Base-by-base conservation (phyloP, 2,329 filamentous ascomycete genomes). In the Ophiocordyceps unilateralis region DNA sequence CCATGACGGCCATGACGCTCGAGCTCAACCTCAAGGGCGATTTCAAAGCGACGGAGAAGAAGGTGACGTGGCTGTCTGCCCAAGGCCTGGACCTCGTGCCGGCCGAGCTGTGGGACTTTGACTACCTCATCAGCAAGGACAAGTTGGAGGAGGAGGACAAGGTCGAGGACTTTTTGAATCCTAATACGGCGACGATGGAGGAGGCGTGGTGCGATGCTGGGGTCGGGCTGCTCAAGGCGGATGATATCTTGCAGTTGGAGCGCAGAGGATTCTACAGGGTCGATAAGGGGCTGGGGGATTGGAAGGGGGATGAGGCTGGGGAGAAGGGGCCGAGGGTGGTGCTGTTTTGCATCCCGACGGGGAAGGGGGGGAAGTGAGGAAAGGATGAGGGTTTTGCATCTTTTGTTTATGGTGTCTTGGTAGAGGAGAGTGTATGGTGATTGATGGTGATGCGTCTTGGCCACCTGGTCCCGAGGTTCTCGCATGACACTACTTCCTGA, bases 171-270 rank as follows among this genome's bases (percentile, higher is more conserved):
- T 91, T 80, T 59, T 61, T 96, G 47, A 93, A 80, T 58, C 72
- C 77, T 21, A 68, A 78, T 43, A 93, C 86, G 0, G 79, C 84
- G 55, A 78, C 74, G 45, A 78, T 79, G 61, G 81, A 81, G 42
- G 74, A 81, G 49, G 85, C 83, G 1, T 59, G 84, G 43, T 87
- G 84, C 22, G 89, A 95, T 55, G 79, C 76, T 55, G 93, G 88
- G 53, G 81, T 93, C 1, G 71, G 73, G 0, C 69, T 76, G 48
- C 68, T 95, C 39, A 87, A 86, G 70, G 79, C 78, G 58, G 83
- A 86, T 55, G 87, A 94, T 53, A 89, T 96, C 48, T 86, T 96
- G 52, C 91, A 96, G 67, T 82, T 96, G 39, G 89, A 96, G 69
- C 74, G 89, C 47, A 86, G 89, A 63, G 89, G 88, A 1, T 96